Evolutionary conservation across 768 basidiomycete species (phyloP).

Genomic region (Candolleomyces efflorescens): DNA sequence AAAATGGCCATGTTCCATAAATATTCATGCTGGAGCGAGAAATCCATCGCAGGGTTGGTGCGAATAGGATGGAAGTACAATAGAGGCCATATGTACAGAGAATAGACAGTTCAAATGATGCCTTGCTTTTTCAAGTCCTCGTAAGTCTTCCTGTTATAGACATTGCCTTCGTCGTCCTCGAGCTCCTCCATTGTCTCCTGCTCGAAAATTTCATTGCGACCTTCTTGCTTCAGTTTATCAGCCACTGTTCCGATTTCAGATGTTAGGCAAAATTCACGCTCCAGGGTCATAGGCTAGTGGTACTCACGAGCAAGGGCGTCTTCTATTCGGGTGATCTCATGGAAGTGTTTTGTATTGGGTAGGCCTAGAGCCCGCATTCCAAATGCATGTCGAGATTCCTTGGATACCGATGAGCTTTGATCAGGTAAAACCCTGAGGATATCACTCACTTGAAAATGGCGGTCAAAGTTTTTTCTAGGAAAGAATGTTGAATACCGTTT

Average conservation of each 20-base stretch:
- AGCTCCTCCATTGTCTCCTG: slow-evolving; percentile 97
- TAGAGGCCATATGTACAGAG: slow-evolving; percentile 2
- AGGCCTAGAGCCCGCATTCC: slow-evolving; percentile 97
- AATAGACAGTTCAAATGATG: slow-evolving; percentile 50
- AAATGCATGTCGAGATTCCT: slow-evolving; percentile 96
- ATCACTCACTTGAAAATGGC: slow-evolving; percentile 79
- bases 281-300: not conserved
- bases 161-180: slow-evolving; percentile 98
- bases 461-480: slow-evolving; percentile 87
- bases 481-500: slow-evolving; percentile 7
- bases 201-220: slow-evolving; percentile 89
- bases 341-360: slow-evolving; percentile 98
- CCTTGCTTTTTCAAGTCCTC: slow-evolving; percentile 97
- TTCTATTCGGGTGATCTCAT: slow-evolving; percentile 95
- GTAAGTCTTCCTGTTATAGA: slow-evolving; percentile 97
- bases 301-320: slow-evolving; percentile 90
- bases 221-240: slow-evolving; percentile 95
- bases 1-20: not conserved
- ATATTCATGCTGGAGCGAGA: no score
- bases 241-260: slow-evolving; percentile 70
- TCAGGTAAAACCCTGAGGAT: not conserved
- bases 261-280: not conserved
- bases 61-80: not conserved
- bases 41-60: no score
- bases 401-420: slow-evolving; percentile 10